Percentiles rank a stretch among this genome's conserved stretches.
These are phyloP conservation scores for Lactarius trivialis DNA, from an alignment of 768 basidiomycete genomes.

Conservation along the genomic window DNA sequence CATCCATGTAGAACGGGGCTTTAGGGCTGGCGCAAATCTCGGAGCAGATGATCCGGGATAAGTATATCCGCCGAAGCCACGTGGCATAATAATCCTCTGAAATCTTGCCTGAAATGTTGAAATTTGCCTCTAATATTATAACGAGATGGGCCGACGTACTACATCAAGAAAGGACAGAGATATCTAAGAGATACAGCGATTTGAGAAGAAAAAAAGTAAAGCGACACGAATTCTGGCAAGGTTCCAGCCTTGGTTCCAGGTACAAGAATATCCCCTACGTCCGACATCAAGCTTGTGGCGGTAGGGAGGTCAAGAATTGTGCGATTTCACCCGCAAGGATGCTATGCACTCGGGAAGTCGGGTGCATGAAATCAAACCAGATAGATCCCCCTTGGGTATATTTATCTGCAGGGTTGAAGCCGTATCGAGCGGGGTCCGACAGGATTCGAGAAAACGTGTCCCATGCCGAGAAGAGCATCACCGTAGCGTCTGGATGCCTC, in stretches of 20 bases:
- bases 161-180: neutral
- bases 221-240: neutral
- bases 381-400: constrained; percentile 13
- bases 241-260: neutral
- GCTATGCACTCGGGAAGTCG: constrained; percentile 15
- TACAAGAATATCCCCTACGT: neutral
- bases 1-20: constrained; percentile 10
- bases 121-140: too few species aligned
- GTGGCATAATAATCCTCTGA: neutral
- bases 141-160: neutral
- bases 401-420: constrained; percentile 18
- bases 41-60: neutral
- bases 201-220: neutral
- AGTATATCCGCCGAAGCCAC: constrained; percentile 5
- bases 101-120: too few species aligned
- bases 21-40: constrained; percentile 10
- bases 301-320: constrained; percentile 11
- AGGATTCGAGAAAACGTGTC: constrained; percentile 26
- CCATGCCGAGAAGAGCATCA: constrained; percentile 26
- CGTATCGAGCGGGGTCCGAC: constrained; percentile 22
- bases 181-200: neutral
- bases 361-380: constrained; percentile 22
- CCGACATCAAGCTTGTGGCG: constrained; percentile 7
- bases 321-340: constrained; percentile 17
- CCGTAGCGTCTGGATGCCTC: constrained; percentile 25